phyloP scores from a whole-genome alignment of 169 alveolate genomes.

The Eimeria tenella region DNA sequence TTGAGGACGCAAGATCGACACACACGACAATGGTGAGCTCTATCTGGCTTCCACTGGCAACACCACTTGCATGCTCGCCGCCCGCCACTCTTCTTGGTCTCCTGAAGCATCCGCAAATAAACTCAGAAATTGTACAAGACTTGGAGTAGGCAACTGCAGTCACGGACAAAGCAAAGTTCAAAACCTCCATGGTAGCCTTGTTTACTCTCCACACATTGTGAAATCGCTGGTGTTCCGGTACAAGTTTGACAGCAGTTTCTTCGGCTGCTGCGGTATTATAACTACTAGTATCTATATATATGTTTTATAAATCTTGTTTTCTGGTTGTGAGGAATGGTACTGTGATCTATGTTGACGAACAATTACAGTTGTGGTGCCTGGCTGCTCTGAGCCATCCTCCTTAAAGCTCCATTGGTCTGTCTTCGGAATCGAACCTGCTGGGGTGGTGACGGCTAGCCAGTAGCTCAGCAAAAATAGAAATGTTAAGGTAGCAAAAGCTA shows the following conservation, averaged over 20 bases:
- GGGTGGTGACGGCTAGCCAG: conserved; percentile 86
- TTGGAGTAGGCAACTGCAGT: background rate
- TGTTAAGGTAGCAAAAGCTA: conserved; percentile 78
- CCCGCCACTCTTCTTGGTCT: conserved; percentile 92
- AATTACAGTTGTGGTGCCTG: background rate
- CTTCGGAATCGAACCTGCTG: conserved; percentile 91
- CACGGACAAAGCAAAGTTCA: background rate
- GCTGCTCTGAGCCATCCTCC: background rate
- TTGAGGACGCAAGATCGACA: conserved; percentile 90
- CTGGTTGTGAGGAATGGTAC: conserved; percentile 40
- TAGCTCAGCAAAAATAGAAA: conserved; percentile 86
- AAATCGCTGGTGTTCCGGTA: too few relatives aligned
- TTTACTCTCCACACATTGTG: too few relatives aligned
- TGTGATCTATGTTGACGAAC: conserved; percentile 73
- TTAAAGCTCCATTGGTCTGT: conserved; percentile 87
- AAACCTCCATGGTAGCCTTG: too few relatives aligned
- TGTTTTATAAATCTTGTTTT: too few relatives aligned
- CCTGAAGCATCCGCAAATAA: conserved; percentile 89
- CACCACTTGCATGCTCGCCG: conserved; percentile 96
- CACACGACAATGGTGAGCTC: conserved; percentile 94
- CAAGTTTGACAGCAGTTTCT: too few relatives aligned
- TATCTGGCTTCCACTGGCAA: conserved; percentile 93
- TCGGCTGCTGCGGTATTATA: too few relatives aligned
- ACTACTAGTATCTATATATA: too few relatives aligned
- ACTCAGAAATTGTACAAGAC: background rate